Percentiles rank a stretch among this genome's conserved stretches.
Conservation (phyloP, 2,329 filamentous ascomycete genomes). For the Paramyrothecium sp. region DNA sequence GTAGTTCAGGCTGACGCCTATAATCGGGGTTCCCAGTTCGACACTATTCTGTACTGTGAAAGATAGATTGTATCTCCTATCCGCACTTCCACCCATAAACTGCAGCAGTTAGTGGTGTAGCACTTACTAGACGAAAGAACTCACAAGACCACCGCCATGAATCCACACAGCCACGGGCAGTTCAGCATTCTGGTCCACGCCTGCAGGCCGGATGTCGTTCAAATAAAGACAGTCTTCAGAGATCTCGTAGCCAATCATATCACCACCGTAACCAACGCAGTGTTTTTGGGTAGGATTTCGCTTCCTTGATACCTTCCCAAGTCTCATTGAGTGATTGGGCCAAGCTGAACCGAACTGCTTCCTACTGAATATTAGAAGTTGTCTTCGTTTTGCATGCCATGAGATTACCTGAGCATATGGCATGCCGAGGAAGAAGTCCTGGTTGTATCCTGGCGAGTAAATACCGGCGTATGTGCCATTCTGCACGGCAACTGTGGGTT, state of each 20-base stretch:
- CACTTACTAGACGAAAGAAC: neutral
- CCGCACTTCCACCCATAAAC: constrained; percentile 28
- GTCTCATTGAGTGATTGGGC: constrained; percentile 40
- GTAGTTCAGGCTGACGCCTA: constrained; percentile 49
- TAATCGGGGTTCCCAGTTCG: constrained; percentile 42
- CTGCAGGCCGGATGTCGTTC: constrained; percentile 57
- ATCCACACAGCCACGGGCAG: constrained; percentile 61
- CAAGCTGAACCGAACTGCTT: constrained; percentile 13
- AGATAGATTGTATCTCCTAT: constrained; percentile 59
- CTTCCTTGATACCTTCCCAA: constrained; percentile 38
- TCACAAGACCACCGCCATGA: constrained; percentile 36
- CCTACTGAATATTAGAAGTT: constrained; percentile 1
- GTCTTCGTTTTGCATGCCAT: neutral
- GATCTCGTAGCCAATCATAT: constrained; percentile 17
- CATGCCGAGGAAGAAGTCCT: constrained; percentile 47
- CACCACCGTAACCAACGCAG: constrained; percentile 48
- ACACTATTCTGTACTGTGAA: constrained; percentile 52
- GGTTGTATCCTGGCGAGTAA: constrained; percentile 32
- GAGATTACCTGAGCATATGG: constrained; percentile 39
- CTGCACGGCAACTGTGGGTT: constrained; percentile 12
- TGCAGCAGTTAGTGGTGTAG: neutral
- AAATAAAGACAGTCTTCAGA: constrained; percentile 61
- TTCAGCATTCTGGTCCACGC: constrained; percentile 32
- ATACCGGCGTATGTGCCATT: constrained; percentile 31
- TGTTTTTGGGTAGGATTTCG: constrained; percentile 41